Base-by-base conservation (phyloP, 108 stramenopile species). In the Cylindrotheca fusiformis region DNA sequence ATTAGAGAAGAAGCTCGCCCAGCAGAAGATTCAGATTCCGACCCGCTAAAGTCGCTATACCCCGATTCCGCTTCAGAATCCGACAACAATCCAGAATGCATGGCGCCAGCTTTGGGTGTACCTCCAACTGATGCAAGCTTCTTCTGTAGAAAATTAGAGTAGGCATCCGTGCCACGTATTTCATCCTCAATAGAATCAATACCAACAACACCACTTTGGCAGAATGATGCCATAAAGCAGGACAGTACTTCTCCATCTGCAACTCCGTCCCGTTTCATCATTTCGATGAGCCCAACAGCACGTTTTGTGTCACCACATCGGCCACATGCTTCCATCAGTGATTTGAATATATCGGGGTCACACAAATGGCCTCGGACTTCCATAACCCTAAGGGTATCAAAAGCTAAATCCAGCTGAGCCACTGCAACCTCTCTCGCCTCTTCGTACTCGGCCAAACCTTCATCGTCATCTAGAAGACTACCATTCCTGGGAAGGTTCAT, bases 251-350 rank as follows among this genome's bases (percentile, higher is more conserved):
- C 90, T 32, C 72, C 70, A 53, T 91, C 85, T 0, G 83, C 49
- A 0, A 88, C 55, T 25, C 87, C 88, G 33, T 91, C 86, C 45
- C 80, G 68, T 30, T 80, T 84, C 88, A 92, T 90, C 69, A 88
- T 72, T 63, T 86, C 74, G 52, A 95, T 81, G 50, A 95, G 69
- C 55, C 81, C 69, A 12, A 77, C 60, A 30, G 90, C 94, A 25
- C 88, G 76, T 41, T 77, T 72, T 4, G 88, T 71, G 58, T 88
- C 82, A 0, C 88, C 88, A 63, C 94, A 95, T 27, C 90, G 64
- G 28, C 88, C 88, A 52, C 90, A 92, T 1, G 94, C 88, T 30
- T 88, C 88, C 74, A 95, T 95, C 31, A 95, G 64, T 17, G 77
- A 75, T 60, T 82, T 83, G 81, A 84, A 90, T 2, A 72, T 77